These are phyloP conservation scores for Daedaleopsis nitida DNA, from an alignment of 768 basidiomycete genomes.

Conservation along the genomic window DNA sequence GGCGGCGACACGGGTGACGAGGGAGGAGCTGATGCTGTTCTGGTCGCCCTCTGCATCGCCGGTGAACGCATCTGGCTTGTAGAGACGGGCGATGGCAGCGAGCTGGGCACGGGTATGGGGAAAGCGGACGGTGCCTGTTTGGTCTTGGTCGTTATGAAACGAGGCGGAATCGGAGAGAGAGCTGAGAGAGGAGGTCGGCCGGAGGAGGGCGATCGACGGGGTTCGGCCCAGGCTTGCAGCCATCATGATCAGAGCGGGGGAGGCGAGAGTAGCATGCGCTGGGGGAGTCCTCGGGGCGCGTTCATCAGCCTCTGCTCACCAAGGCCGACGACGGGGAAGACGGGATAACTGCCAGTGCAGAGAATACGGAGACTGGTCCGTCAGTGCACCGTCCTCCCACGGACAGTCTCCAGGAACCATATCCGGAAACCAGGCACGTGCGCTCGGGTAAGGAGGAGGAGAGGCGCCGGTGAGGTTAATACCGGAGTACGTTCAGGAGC, in stretches of 20 bases:
- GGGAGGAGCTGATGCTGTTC: slow-evolving; percentile 56
- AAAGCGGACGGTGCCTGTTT: slow-evolving; percentile 46
- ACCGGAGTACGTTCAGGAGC: no score
- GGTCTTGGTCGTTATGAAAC: slow-evolving; percentile 16
- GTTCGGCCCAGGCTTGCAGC: slow-evolving; percentile 23
- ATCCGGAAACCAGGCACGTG: no score
- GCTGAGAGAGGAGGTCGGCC: slow-evolving; percentile 21
- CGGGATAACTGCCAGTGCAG: no score
- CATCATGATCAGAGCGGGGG: slow-evolving; percentile 7
- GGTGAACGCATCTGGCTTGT: slow-evolving; percentile 57
- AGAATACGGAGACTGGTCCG: no score
- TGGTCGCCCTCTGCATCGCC: slow-evolving; percentile 47
- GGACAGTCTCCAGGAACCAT: no score
- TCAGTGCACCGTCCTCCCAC: no score
- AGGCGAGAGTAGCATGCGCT: not conserved
- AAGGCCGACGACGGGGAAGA: not conserved
- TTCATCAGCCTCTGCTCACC: not conserved
- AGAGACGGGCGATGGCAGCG: slow-evolving; percentile 68
- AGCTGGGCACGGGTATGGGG: slow-evolving; percentile 86
- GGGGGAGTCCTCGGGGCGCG: not conserved
- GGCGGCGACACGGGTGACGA: slow-evolving; percentile 72
- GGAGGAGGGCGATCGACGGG: slow-evolving; percentile 29
- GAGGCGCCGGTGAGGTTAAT: no score
- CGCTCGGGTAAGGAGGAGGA: no score
- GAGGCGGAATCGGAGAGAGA: slow-evolving; percentile 20